Conservation (phyloP, 139 green algal species). For the Chlamydomonas eustigma region DNA sequence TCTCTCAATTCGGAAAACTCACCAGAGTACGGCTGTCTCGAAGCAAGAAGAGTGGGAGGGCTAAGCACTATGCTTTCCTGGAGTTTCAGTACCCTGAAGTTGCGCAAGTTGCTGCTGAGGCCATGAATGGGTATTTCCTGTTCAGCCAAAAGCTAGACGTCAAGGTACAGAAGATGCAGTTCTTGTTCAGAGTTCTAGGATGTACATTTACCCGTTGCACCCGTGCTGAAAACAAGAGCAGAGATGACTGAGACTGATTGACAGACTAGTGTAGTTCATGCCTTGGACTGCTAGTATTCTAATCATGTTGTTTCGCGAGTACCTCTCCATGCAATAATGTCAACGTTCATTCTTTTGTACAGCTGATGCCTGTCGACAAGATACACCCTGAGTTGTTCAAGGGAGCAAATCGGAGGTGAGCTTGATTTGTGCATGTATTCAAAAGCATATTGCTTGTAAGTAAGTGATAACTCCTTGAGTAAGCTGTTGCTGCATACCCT, state of each 20-base stretch:
- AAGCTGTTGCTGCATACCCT: too few species aligned
- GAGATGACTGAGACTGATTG: too few species aligned
- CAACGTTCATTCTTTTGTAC: too few species aligned
- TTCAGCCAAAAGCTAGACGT: constrained; percentile 60
- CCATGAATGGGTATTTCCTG: constrained; percentile 92
- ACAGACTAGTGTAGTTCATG: background rate
- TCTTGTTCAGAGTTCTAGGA: too few species aligned
- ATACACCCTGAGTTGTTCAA: constrained; percentile 75
- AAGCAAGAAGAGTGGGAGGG: constrained; percentile 52
- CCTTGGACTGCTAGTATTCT: background rate
- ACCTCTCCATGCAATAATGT: too few species aligned
- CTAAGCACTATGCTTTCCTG: constrained; percentile 69
- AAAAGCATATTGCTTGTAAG: too few species aligned
- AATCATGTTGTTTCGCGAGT: too few species aligned
- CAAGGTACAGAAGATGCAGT: background rate
- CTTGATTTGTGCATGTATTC: too few species aligned
- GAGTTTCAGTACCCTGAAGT: constrained; percentile 75
- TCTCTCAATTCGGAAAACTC: constrained; percentile 69
- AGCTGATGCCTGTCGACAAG: constrained; percentile 33
- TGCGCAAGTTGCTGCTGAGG: constrained; percentile 71
- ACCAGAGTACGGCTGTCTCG: constrained; percentile 57
- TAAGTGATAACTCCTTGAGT: too few species aligned
- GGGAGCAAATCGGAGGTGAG: constrained; percentile 55
- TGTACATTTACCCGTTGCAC: too few species aligned
- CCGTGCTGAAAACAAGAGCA: too few species aligned